These are phyloP conservation scores for Phoma herbarum DNA, from an alignment of 2,329 filamentous ascomycete species.

Conservation along the genomic window DNA sequence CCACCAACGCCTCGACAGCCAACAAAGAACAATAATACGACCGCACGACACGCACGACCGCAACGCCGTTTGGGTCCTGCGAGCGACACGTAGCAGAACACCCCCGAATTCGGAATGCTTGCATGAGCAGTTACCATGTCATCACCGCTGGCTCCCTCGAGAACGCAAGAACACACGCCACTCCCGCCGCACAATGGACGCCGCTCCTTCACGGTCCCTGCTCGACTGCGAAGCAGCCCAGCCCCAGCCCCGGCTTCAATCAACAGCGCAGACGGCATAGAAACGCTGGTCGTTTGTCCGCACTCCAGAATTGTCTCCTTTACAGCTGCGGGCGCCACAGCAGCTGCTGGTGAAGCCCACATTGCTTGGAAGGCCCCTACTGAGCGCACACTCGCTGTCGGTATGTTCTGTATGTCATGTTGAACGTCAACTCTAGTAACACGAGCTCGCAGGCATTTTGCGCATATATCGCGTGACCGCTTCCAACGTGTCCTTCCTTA, in stretches of 20 bases:
- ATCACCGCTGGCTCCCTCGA: conserved; percentile 37
- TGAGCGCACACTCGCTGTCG: conserved; percentile 82
- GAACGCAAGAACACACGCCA: conserved; percentile 39
- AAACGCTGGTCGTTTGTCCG: conserved; percentile 78
- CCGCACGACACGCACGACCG: conserved; percentile 10
- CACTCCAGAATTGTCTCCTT: conserved; percentile 77
- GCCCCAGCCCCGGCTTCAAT: conserved; percentile 45
- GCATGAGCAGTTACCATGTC: conserved; percentile 45
- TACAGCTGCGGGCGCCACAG: conserved; percentile 48
- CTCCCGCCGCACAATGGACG: conserved; percentile 37
- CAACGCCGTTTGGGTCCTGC: not conserved
- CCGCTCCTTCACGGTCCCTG: conserved; percentile 60
- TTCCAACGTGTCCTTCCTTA: conserved; percentile 82
- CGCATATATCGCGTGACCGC: conserved; percentile 87
- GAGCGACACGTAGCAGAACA: conserved; percentile 15
- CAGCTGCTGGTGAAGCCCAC: conserved; percentile 59
- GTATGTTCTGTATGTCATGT: conserved; percentile 55
- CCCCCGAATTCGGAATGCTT: conserved; percentile 31
- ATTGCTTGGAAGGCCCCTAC: conserved; percentile 78
- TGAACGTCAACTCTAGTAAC: conserved; percentile 16
- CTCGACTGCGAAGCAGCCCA: conserved; percentile 48
- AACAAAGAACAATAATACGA: conserved; percentile 12
- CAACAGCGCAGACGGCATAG: conserved; percentile 59
- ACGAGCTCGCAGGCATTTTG: conserved; percentile 66
- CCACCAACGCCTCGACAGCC: conserved; percentile 5